Percentiles rank a stretch among this genome's conserved stretches.
Evolutionary conservation across 305 asterid genomes (phyloP).

Genomic region (Petunia hybrid): DNA sequence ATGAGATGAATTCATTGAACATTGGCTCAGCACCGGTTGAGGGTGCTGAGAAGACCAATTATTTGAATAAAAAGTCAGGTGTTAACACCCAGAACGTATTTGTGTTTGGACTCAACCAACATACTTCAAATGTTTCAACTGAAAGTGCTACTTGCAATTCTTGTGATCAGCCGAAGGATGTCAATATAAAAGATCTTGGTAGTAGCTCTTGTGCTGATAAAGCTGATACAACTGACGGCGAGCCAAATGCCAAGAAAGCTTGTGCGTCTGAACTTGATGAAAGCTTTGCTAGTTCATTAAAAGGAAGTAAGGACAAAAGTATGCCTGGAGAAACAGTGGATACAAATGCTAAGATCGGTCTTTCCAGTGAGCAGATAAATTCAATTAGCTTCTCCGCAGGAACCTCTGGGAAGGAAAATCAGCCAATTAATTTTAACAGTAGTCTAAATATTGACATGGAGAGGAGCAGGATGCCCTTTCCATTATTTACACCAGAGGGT

Average conservation of each 20-base stretch:
- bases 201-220: conserved; percentile 32
- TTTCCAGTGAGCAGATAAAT: conserved; percentile 30
- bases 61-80: conserved; percentile 17
- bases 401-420: conserved; percentile 47
- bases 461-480: conserved; percentile 32
- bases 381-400: conserved; percentile 37
- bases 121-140: conserved; percentile 36
- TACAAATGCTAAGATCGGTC: conserved; percentile 31
- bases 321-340: conserved; percentile 25
- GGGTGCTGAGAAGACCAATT: conserved; percentile 30
- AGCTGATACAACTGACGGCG: conserved; percentile 30
- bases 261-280: conserved; percentile 30
- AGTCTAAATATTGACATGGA: conserved; percentile 32
- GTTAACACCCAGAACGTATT: conserved; percentile 31
- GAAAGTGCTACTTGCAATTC: conserved; percentile 32
- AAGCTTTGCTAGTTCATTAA: conserved; percentile 30
- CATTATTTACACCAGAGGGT: conserved; percentile 45
- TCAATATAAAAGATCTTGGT: conserved; percentile 27
- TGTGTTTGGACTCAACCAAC: conserved; percentile 34
- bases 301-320: conserved; percentile 28
- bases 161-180: conserved; percentile 32
- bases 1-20: conserved; percentile 46
- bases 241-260: conserved; percentile 19
- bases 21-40: conserved; percentile 33
- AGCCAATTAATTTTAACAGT: conserved; percentile 41